phyloP scores from a whole-genome alignment of 768 basidiomycete species.

The Trametes maxima region DNA sequence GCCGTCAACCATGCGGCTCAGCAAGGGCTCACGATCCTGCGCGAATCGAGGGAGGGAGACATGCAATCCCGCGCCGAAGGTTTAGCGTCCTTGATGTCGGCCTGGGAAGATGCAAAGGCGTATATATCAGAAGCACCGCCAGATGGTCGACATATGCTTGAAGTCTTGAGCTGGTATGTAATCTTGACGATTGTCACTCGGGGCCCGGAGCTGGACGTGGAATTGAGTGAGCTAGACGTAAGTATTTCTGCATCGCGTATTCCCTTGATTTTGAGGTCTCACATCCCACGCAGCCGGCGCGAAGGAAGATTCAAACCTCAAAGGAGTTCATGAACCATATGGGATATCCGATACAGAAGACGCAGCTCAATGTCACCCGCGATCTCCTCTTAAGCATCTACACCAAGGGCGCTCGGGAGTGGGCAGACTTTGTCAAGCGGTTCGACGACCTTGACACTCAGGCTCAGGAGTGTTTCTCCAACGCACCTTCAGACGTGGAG shows the following conservation, averaged over 20 bases:
- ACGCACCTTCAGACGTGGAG: not conserved
- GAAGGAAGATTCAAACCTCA: slow-evolving; percentile 48
- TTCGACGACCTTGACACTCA: slow-evolving; percentile 5
- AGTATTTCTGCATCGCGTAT: slow-evolving; percentile 6
- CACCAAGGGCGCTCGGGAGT: slow-evolving; percentile 46
- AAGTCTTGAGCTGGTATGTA: slow-evolving; percentile 60
- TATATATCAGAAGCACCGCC: slow-evolving; percentile 61
- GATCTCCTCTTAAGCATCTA: slow-evolving; percentile 51
- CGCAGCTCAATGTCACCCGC: slow-evolving; percentile 53
- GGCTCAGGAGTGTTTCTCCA: not conserved
- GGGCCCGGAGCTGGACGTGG: slow-evolving; percentile 51
- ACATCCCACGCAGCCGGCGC: slow-evolving; percentile 32
- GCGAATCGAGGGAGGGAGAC: slow-evolving; percentile 38
- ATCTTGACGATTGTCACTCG: slow-evolving; percentile 52
- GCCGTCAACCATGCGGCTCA: slow-evolving; percentile 43
- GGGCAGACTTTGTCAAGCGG: slow-evolving; percentile 33
- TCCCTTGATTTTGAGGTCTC: no score
- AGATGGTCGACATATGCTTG: slow-evolving; percentile 61
- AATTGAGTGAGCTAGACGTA: slow-evolving; percentile 57
- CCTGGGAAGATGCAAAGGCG: slow-evolving; percentile 59
- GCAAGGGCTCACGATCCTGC: slow-evolving; percentile 32
- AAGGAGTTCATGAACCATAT: slow-evolving; percentile 54
- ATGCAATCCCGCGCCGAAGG: slow-evolving; percentile 39
- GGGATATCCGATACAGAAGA: slow-evolving; percentile 48
- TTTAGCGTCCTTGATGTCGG: slow-evolving; percentile 58